Evolutionary conservation across 2,329 filamentous ascomycete species (phyloP), one percentile per base, ranked within the genome.

Genomic region (Exophiala aquamarina): DNA sequence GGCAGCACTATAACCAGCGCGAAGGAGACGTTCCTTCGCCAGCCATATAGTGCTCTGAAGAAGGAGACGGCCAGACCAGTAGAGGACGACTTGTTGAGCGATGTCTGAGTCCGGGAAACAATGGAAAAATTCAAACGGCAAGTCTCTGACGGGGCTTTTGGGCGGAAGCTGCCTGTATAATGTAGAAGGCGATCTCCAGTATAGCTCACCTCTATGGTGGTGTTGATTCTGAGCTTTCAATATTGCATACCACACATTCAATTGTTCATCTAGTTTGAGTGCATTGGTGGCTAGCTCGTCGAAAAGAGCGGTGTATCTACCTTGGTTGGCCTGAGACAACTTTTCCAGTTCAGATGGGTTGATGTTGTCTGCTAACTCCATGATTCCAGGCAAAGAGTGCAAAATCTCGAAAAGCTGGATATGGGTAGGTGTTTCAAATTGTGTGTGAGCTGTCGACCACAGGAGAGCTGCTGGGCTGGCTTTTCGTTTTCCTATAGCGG

Each of bases 401-500:
- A 49, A 33, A 28, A 49, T 46, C 11, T 42, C 41, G 26, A 46
- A 47, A 9, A 52, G 49, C 26, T 15, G 31, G 11, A 48, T 36
- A 15, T 36, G 32, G 15, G 43, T 41, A 13, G 48, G 21, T 14
- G 18, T 13, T 18, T 33, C 35, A 17, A 23, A 26, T n/a, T 13
- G 34, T 18, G 34, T 15, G 32, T 47, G 18, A 3, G 21, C 11
- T 8, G n/a, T 40, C 19, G 23, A 29, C 44, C 36, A 37, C 14
- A 18, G 6, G 11, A 36, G 18, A n/a, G 21, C 36, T 9, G 11
- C 17, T 9, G 21, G 17, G 11, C 41, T 50, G 10, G 37, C 2
- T 8, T 34, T 42, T 8, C 38, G 48, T 13, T 15, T 26, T 9
- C 38, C 38, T n/a, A 44, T 28, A 10, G 36, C 31, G 15, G 14